Evolutionary conservation across 768 basidiomycete genomes (phyloP).

Genomic region (Pulveroboletus sp.): DNA sequence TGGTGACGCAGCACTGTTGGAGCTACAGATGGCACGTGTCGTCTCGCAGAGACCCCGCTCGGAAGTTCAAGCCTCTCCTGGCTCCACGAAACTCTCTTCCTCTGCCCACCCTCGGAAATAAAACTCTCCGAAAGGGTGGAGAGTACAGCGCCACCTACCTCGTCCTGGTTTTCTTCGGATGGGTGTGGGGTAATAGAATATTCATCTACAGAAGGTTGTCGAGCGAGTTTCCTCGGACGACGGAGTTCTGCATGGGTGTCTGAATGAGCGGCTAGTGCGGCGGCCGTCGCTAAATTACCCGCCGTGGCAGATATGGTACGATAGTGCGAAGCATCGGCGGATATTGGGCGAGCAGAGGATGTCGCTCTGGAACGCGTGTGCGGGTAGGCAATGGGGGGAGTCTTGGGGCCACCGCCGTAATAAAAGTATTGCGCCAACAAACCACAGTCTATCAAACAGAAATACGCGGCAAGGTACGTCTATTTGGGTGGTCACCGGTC

Average conservation of each 20-base stretch:
- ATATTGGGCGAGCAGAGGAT: slow-evolving; percentile 44
- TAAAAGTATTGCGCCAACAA: slow-evolving; percentile 82
- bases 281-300: slow-evolving; percentile 69
- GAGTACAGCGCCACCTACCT: slow-evolving; percentile 50
- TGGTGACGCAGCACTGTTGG: slow-evolving; percentile 33
- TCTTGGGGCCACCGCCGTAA: slow-evolving; percentile 47
- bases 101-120: slow-evolving; percentile 65
- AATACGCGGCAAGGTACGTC: slow-evolving; percentile 92
- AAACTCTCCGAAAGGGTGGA: slow-evolving; percentile 70
- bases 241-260: slow-evolving; percentile 43
- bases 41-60: slow-evolving; percentile 41
- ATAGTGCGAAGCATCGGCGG: slow-evolving; percentile 60
- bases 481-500: slow-evolving; percentile 28
- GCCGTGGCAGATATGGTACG: slow-evolving; percentile 68
- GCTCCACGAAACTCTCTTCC: slow-evolving; percentile 69
- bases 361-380: slow-evolving; percentile 43
- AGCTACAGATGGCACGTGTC: slow-evolving; percentile 33
- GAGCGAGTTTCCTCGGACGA: slow-evolving; percentile 26
- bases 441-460: slow-evolving; percentile 76
- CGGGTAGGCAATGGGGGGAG: slow-evolving; percentile 33
- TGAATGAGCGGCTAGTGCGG: slow-evolving; percentile 64
- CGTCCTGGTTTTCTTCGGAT: slow-evolving; percentile 33
- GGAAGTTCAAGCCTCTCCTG: slow-evolving; percentile 58
- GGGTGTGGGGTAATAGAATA: slow-evolving; percentile 10
- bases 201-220: slow-evolving; percentile 22